Evolutionary conservation across 2,329 filamentous ascomycete genomes (phyloP).

Genomic region (Curvularia lunata): DNA sequence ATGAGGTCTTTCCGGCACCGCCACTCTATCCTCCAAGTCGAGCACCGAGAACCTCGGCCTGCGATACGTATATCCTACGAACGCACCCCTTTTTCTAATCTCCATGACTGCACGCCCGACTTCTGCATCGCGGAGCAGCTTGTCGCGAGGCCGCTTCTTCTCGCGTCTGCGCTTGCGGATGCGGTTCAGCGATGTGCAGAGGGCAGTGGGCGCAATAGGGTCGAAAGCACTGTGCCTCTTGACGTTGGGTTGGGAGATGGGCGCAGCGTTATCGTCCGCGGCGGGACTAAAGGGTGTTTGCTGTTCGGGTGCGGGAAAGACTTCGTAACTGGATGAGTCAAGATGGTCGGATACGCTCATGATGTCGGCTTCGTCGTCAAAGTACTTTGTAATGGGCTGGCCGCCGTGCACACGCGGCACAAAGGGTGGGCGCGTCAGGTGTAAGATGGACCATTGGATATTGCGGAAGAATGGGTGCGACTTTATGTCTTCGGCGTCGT

Average conservation of each 20-base stretch:
- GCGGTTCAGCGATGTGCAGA: slow-evolving; percentile 17
- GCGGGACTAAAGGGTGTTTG: neutral
- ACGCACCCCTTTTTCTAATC: slow-evolving; percentile 80
- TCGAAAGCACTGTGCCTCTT: neutral
- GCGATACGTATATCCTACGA: slow-evolving; percentile 88
- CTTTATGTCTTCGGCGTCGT: slow-evolving; percentile 91
- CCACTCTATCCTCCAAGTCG: slow-evolving; percentile 35
- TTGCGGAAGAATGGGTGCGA: slow-evolving; percentile 82
- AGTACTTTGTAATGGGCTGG: slow-evolving; percentile 75
- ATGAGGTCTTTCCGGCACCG: slow-evolving; percentile 5
- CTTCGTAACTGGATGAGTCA: slow-evolving; percentile 43
- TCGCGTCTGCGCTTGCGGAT: slow-evolving; percentile 65
- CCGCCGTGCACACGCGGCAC: slow-evolving; percentile 69
- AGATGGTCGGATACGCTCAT: slow-evolving; percentile 48
- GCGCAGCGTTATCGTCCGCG: neutral
- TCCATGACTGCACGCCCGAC: slow-evolving; percentile 74
- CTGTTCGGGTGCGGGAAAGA: neutral
- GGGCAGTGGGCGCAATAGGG: neutral
- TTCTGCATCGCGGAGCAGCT: slow-evolving; percentile 75
- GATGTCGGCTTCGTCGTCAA: slow-evolving; percentile 80
- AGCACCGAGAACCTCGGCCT: slow-evolving; percentile 51
- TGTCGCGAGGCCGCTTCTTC: slow-evolving; percentile 82
- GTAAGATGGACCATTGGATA: slow-evolving; percentile 78
- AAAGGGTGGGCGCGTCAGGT: slow-evolving; percentile 76
- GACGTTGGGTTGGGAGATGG: neutral